Conservation (phyloP, 345 rosid species). For the Moringa oleifera region DNA sequence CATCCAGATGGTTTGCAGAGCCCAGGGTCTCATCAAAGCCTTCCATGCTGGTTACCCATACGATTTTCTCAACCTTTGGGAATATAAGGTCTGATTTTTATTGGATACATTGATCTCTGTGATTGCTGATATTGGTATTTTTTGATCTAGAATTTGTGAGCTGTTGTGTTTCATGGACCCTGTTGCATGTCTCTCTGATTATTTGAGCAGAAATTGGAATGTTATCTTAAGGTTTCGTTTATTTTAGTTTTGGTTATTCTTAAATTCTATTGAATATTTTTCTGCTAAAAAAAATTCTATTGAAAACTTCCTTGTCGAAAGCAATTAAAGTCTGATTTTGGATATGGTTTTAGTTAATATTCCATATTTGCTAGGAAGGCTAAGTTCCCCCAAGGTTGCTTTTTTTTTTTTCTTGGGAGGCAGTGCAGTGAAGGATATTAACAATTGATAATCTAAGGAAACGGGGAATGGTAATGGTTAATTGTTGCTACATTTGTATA, state of each 20-base stretch:
- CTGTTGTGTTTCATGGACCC: too few species aligned
- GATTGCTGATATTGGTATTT: not conserved
- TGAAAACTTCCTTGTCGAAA: too few species aligned
- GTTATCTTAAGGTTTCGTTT: not conserved
- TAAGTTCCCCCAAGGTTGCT: too few species aligned
- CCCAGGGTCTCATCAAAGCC: conserved; percentile 93
- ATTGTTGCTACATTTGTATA: too few species aligned
- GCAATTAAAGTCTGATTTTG: too few species aligned
- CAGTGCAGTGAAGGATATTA: too few species aligned
- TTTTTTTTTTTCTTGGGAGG: too few species aligned
- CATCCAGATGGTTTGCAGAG: conserved; percentile 95
- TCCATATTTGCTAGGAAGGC: too few species aligned
- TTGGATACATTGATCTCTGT: not conserved
- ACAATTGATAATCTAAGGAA: too few species aligned
- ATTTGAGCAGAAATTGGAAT: not conserved
- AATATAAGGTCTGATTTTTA: conserved; percentile 53
- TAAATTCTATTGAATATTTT: not conserved
- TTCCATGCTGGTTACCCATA: conserved; percentile 84
- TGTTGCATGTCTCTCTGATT: not conserved
- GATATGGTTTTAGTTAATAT: too few species aligned
- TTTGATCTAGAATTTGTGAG: not conserved
- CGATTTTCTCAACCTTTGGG: conserved; percentile 78
- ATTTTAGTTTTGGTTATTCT: not conserved
- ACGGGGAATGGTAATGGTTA: too few species aligned
- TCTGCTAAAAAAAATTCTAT: too few species aligned